Conservation (phyloP, 768 basidiomycete species). For the Leccinellum albellum region DNA sequence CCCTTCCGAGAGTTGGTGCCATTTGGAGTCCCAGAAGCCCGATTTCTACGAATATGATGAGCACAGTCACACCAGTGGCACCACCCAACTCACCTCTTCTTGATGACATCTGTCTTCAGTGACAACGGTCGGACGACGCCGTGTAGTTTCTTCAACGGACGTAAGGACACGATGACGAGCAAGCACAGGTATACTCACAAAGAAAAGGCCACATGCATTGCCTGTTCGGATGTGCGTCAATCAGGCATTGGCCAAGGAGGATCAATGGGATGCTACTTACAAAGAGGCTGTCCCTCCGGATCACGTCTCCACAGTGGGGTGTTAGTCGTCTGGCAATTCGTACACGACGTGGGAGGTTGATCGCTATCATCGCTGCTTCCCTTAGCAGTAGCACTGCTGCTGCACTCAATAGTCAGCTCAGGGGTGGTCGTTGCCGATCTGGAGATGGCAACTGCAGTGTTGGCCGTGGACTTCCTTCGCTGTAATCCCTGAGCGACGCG, state of each 20-base stretch:
- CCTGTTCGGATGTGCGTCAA: constrained; percentile 39
- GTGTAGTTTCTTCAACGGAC: constrained; percentile 76
- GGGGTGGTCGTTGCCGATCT: constrained; percentile 67
- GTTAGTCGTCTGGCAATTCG: constrained; percentile 94
- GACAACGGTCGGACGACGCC: constrained; percentile 92
- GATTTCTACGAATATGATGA: constrained; percentile 50
- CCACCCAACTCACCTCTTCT: constrained; percentile 67
- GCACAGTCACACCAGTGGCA: not conserved
- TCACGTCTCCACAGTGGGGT: constrained; percentile 92
- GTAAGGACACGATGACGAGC: constrained; percentile 11
- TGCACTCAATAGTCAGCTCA: constrained; percentile 41
- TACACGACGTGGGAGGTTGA: constrained; percentile 76
- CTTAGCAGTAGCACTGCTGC: constrained; percentile 32
- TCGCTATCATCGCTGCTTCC: constrained; percentile 63
- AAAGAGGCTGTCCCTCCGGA: constrained; percentile 88
- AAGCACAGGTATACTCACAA: constrained; percentile 50
- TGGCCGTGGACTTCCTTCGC: constrained; percentile 46
- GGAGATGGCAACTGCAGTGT: constrained; percentile 26
- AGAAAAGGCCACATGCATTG: constrained; percentile 92
- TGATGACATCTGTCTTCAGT: constrained; percentile 95
- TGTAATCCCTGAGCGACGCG: constrained; percentile 54
- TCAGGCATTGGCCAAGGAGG: constrained; percentile 9
- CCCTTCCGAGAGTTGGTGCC: constrained; percentile 56
- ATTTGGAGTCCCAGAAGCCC: constrained; percentile 72
- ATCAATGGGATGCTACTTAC: constrained; percentile 42